Evolutionary conservation across 225 moss, liverwort and hornwort genomes (phyloP), one percentile per base, ranked within the genome.

Genomic region (Pseudisothecium myosuroides): DNA sequence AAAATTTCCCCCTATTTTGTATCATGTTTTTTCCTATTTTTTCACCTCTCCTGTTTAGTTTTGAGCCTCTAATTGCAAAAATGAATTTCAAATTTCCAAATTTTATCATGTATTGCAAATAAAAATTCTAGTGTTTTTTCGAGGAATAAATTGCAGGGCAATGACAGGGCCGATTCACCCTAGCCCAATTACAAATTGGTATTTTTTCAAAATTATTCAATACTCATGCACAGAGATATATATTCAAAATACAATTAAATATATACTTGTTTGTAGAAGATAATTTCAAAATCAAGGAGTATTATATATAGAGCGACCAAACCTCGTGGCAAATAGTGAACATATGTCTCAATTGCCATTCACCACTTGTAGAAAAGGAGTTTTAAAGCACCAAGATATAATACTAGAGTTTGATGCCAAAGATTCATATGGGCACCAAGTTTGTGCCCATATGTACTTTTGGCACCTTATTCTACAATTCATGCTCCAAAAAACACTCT

Each of bases 191-290:
- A n/a, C n/a, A n/a, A n/a, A n/a, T n/a, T 71, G 24, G 16, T 27
- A 15, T 14, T 15, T 9, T 8, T 43, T 41, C 0, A 5, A 5
- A 39, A 22, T 1, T n/a, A 24, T 0, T 26, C 41, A 71, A 41
- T 41, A 41, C 26, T 71, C 15, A 41, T 41, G 41, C 41, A 15
- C 26, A 41, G 15, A 71, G 3, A 43, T 16, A 15, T 27, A 8
- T 72, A 27, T 26, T 43, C 41, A 71, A 41, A 71, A 5, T 5
- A 41, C 14, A 71, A 41, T 41, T 26, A 26, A 27, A 39, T 0
- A 24, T 2, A 24, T 23, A 41, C 14, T 39, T 39, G 24, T 2
- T 71, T 43, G n/a, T n/a, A n/a, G n/a, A n/a, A n/a, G n/a, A 73
- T 27, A 17, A 17, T 29, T 0, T 29, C 45, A 73, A 73, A 73